A percentile compares a stretch with the other conserved stretches of the same genome.
These are phyloP conservation scores for Schizochytrium sp. DNA, from an alignment of 108 stramenopile species.

Conservation along the genomic window DNA sequence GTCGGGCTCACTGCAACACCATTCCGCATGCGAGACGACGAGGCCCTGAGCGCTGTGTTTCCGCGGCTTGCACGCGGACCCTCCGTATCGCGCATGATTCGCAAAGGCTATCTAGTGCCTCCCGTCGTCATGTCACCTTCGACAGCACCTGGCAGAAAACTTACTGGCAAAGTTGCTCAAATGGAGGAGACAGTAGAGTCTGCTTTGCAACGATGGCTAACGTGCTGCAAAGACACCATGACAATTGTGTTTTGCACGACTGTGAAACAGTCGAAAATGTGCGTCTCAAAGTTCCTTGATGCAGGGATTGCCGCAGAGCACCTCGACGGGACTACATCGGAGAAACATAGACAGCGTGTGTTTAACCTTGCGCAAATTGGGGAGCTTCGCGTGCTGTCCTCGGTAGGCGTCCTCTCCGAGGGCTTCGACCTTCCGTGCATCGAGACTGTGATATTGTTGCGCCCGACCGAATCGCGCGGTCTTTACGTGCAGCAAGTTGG, in stretches of 20 bases:
- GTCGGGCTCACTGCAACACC: constrained; percentile 19
- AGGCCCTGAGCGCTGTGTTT: neutral
- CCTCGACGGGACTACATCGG: neutral
- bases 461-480: neutral
- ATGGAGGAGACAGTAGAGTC: neutral
- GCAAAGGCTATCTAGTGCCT: neutral
- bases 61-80: neutral
- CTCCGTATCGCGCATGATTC: neutral
- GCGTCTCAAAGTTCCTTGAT: neutral
- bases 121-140: neutral
- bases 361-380: neutral
- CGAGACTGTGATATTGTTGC: neutral
- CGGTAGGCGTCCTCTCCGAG: neutral
- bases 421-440: constrained; percentile 16
- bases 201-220: neutral
- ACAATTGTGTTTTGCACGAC: neutral
- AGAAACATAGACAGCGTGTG: neutral
- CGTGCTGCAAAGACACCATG: neutral
- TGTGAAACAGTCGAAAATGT: neutral
- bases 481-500: constrained; percentile 19
- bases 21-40: neutral
- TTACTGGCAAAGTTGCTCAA: neutral
- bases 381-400: neutral
- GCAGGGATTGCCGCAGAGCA: neutral
- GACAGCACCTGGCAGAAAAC: neutral